Evolutionary conservation across 257 asterid genomes (phyloP).

Genomic region (Mentha longifolia): DNA sequence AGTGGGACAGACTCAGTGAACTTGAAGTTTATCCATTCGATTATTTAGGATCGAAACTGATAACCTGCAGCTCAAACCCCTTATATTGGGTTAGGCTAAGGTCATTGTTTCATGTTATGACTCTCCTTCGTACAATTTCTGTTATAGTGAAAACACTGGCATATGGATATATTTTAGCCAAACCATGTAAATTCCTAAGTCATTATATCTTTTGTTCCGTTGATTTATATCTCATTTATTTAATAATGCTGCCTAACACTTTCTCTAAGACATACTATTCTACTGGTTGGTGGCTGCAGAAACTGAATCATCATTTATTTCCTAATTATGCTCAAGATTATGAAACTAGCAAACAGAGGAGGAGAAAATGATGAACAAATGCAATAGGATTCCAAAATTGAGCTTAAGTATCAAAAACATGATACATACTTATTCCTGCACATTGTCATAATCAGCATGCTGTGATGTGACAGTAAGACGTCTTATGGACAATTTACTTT

Average conservation of each 20-base stretch:
- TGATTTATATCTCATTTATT: background rate
- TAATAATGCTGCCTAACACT: background rate
- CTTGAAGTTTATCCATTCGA: background rate
- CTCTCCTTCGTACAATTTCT: background rate
- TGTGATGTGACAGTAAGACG: background rate
- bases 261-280: background rate
- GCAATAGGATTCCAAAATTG: background rate
- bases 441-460: background rate
- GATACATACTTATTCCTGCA: background rate
- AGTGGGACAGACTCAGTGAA: background rate
- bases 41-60: background rate
- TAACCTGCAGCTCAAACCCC: background rate
- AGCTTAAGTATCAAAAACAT: background rate
- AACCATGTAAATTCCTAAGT: background rate
- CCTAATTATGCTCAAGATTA: background rate
- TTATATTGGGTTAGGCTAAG: too few relatives aligned
- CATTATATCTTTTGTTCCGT: background rate
- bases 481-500: constrained; percentile 10
- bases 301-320: constrained; percentile 1
- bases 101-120: background rate
- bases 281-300: background rate
- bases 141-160: background rate
- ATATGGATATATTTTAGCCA: background rate
- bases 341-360: background rate
- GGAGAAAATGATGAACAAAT: background rate